These are phyloP conservation scores for Aspergillus aculeatinus DNA, from an alignment of 2,329 filamentous ascomycete species.

Conservation along the genomic window DNA sequence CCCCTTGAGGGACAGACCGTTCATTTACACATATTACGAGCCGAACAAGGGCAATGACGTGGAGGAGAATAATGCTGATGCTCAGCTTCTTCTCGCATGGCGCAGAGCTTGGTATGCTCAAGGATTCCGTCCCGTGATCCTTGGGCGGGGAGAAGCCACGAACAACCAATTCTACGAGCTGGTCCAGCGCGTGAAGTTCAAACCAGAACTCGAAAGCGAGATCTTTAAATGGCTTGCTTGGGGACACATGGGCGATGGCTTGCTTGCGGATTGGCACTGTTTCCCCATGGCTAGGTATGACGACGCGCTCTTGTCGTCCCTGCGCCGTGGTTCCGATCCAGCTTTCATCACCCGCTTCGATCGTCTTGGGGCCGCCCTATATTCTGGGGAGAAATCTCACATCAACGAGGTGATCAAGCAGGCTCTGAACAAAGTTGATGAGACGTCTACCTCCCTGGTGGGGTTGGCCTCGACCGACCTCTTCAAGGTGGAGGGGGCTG, in stretches of 20 bases:
- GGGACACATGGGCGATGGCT: conserved; percentile 82
- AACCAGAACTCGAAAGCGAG: conserved; percentile 64
- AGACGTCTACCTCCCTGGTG: conserved; percentile 62
- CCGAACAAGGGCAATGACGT: conserved; percentile 62
- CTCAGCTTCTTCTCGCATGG: conserved; percentile 80
- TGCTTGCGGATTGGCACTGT: conserved; percentile 75
- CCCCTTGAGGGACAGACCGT: conserved; percentile 65
- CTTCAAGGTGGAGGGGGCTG: conserved; percentile 66
- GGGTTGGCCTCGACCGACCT: conserved; percentile 59
- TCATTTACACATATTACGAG: conserved; percentile 92
- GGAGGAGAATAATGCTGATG: conserved; percentile 69
- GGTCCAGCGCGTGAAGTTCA: conserved; percentile 60
- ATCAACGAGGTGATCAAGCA: conserved; percentile 64
- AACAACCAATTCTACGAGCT: conserved; percentile 75
- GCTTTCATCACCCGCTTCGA: conserved; percentile 69
- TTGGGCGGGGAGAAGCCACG: conserved; percentile 77
- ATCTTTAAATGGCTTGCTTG: conserved; percentile 87
- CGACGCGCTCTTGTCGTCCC: conserved; percentile 67
- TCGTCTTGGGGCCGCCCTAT: conserved; percentile 67
- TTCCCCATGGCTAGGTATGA: conserved; percentile 79
- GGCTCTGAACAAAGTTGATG: conserved; percentile 57
- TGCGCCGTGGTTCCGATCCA: conserved; percentile 75
- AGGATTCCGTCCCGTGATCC: conserved; percentile 80
- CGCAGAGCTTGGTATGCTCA: conserved; percentile 92
- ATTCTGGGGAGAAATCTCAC: conserved; percentile 66